Conservation (phyloP, 2,329 filamentous ascomycete species). For the Fusarium drepaniforme region DNA sequence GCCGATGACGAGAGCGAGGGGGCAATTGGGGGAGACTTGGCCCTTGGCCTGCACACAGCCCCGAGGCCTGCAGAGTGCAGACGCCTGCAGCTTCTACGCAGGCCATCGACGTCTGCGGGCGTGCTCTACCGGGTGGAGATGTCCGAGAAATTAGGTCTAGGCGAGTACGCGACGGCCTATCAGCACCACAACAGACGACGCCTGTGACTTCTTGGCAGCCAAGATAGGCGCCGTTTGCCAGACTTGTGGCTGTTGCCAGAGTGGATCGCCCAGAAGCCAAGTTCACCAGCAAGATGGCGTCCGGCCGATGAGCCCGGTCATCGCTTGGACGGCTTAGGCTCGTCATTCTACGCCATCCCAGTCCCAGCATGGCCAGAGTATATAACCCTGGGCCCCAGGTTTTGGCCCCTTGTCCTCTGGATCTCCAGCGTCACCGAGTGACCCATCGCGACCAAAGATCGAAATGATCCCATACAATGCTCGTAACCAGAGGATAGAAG, state of each 20-base stretch:
- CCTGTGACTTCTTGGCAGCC: slow-evolving; percentile 35
- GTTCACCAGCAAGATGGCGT: slow-evolving; percentile 34
- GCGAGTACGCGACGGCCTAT: slow-evolving; percentile 37
- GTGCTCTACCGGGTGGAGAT: slow-evolving; percentile 34
- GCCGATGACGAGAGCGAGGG: slow-evolving; percentile 27
- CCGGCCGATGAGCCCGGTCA: slow-evolving; percentile 32
- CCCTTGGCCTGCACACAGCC: slow-evolving; percentile 39
- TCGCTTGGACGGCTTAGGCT: slow-evolving; percentile 29
- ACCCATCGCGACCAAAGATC: slow-evolving; percentile 31
- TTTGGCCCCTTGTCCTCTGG: slow-evolving; percentile 21
- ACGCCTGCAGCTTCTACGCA: slow-evolving; percentile 25
- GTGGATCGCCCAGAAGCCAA: slow-evolving; percentile 38
- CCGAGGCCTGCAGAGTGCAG: slow-evolving; percentile 12
- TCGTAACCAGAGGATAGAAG: slow-evolving; percentile 44
- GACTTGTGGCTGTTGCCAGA: slow-evolving; percentile 40
- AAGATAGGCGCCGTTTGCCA: slow-evolving; percentile 35
- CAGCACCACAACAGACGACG: slow-evolving; percentile 23
- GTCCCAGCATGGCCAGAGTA: slow-evolving; percentile 36
- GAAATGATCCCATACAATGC: slow-evolving; percentile 43
- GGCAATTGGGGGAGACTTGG: slow-evolving; percentile 15
- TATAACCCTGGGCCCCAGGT: slow-evolving; percentile 39
- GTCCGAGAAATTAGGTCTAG: slow-evolving; percentile 17
- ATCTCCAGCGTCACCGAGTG: slow-evolving; percentile 39
- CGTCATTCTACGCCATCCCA: slow-evolving; percentile 37
- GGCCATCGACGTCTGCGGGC: slow-evolving; percentile 25